Evolutionary conservation across 2,329 filamentous ascomycete species (phyloP), one percentile per base, ranked within the genome.

Genomic region (Scedosporium apiospermum): DNA sequence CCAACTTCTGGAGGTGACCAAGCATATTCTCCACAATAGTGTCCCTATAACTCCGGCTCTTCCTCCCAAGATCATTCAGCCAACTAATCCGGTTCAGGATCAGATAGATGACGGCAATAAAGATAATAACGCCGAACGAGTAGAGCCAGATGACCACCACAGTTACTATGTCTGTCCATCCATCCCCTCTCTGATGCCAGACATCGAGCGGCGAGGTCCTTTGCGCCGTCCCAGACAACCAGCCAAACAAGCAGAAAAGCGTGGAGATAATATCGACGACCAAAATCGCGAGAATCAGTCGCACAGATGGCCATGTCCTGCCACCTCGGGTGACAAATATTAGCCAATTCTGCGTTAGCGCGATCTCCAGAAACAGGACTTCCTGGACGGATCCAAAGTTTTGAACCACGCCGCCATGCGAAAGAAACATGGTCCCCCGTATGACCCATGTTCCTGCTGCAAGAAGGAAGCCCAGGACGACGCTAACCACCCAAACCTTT

Each of bases 401-500:
- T 77, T 90, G 82, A 70, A 91, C 84, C 70, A 91, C 80, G 80
- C 88, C 88, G 71, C 88, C 88, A 73, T 83, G 85, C 64, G 78
- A 76, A 21, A 90, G 75, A 81, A 85, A 91, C 70, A 91, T 76
- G 58, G 88, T 82, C 61, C 84, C 88, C 70, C 88, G 88, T 66
- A 90, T 77, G 70, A 91, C 79, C 88, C 88, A 91, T 68, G 88
- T 91, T 65, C 79, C 88, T 55, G 83, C 71, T 62, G 88, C 88
- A 51, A 91, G 86, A 55, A 90, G 76, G 41, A 83, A 67, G 74
- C 88, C 88, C 60, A 91, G 82, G 64, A 88, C 77, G 67, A 88
- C 79, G 65, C 83, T 87, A 70, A 91, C 90, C 67, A 91, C 82
- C 88, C 88, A 91, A 72, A 91, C 91, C 82, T 91, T 91, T 66